Percentiles rank a stretch among this genome's conserved stretches.
phyloP scores from a whole-genome alignment of 352 stramenopile species.

The Globisporangium paroecandrum region DNA sequence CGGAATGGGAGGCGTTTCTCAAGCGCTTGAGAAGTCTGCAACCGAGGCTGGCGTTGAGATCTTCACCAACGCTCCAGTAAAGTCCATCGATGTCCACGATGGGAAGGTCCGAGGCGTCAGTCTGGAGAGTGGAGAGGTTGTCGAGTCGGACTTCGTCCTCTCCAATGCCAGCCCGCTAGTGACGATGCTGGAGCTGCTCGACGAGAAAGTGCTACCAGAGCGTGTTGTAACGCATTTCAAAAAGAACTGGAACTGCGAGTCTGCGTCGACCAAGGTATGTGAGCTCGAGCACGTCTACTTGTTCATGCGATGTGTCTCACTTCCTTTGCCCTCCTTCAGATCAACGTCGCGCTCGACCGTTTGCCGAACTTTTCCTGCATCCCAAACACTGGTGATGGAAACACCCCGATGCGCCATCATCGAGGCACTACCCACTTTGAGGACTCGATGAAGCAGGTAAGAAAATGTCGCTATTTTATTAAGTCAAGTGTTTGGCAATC shows the following conservation, averaged over 20 bases:
- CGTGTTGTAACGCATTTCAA: conserved; percentile 67
- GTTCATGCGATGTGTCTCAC: background rate
- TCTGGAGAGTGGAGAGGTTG: conserved; percentile 43
- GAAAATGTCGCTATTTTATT: background rate
- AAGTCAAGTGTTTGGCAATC: background rate
- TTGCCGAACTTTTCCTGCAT: conserved; percentile 85
- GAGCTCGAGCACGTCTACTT: background rate
- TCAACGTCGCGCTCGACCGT: conserved; percentile 83
- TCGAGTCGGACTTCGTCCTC: conserved; percentile 66
- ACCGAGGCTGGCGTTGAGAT: conserved; percentile 67
- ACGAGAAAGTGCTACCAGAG: conserved; percentile 45
- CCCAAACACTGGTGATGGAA: conserved; percentile 56
- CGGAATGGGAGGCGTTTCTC: conserved; percentile 82
- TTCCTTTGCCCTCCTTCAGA: conserved; percentile 35
- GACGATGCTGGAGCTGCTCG: conserved; percentile 84
- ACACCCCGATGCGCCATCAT: conserved; percentile 71
- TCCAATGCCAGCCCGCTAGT: conserved; percentile 77
- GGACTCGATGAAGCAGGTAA: conserved; percentile 59
- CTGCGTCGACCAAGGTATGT: conserved; percentile 69
- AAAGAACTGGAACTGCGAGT: conserved; percentile 80
- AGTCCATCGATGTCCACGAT: conserved; percentile 51
- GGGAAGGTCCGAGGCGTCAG: conserved; percentile 55
- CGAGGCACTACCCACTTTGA: conserved; percentile 90
- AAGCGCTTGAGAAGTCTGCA: conserved; percentile 65
- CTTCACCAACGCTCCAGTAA: conserved; percentile 58